Percentiles rank a stretch among this genome's conserved stretches.
Evolutionary conservation across 257 asterid genomes (phyloP).

Genomic region (Solanum virginianum): DNA sequence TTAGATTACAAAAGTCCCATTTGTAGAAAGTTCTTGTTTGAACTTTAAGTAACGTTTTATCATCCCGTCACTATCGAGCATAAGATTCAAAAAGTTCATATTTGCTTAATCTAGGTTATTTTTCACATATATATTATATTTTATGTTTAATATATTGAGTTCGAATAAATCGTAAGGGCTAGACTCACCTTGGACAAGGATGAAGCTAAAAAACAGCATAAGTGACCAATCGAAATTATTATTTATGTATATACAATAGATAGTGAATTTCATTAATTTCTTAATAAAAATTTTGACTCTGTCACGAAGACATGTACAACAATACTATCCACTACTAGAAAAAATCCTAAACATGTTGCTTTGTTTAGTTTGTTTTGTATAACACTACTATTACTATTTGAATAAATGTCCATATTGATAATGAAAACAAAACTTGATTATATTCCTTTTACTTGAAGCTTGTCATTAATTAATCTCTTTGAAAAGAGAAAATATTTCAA

Average conservation of each 20-base stretch:
- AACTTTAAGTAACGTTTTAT: background rate
- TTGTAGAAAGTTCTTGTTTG: background rate
- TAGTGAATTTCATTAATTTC: too few species aligned
- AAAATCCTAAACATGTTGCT: too few species aligned
- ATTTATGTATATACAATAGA: too few species aligned
- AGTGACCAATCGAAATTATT: background rate
- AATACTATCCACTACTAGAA: too few species aligned
- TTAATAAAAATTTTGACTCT: too few species aligned
- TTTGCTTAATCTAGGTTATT: background rate
- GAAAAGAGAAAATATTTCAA: too few species aligned
- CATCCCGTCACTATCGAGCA: background rate
- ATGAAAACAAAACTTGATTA: background rate
- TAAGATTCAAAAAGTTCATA: background rate
- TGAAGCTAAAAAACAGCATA: too few species aligned
- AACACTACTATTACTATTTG: background rate
- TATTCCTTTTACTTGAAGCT: too few species aligned
- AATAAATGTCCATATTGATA: background rate
- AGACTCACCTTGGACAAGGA: background rate
- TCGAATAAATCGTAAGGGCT: background rate
- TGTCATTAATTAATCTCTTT: too few species aligned
- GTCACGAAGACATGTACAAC: too few species aligned
- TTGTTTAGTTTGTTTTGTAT: background rate
- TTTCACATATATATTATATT: background rate
- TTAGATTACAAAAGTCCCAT: background rate
- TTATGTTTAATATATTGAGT: background rate